Evolutionary conservation across 495 filamentous ascomycete species (phyloP).

Genomic region (Xylaria palmicola): DNA sequence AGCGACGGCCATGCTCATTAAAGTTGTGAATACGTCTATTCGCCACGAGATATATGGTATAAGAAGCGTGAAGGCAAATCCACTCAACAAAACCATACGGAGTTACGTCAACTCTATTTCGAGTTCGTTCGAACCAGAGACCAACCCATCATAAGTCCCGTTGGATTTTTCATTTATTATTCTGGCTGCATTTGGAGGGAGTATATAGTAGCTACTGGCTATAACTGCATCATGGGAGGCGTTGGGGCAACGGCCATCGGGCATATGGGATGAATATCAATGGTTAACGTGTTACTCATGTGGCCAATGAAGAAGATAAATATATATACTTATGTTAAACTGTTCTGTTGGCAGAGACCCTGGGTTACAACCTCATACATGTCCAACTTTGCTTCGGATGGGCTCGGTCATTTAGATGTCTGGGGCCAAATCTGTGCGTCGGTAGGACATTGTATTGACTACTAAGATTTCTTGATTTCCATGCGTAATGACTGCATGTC

Average conservation of each 20-base stretch:
- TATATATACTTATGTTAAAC: background rate
- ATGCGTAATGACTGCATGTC: background rate
- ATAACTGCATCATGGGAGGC: conserved; percentile 2
- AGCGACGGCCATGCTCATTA: conserved; percentile 25
- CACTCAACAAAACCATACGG: background rate
- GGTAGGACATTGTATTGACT: background rate
- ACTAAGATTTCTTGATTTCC: background rate
- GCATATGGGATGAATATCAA: background rate
- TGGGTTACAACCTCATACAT: background rate
- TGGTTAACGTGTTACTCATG: background rate
- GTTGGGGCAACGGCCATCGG: background rate
- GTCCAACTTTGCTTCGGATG: background rate
- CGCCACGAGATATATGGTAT: background rate
- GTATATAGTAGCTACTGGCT: background rate
- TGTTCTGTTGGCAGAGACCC: background rate
- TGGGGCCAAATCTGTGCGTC: background rate
- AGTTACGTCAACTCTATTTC: background rate
- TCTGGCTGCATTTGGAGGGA: background rate
- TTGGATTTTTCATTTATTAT: background rate
- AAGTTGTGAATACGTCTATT: background rate
- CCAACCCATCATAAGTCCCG: background rate
- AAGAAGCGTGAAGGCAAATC: background rate
- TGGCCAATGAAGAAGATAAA: background rate
- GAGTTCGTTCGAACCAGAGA: too few species aligned
- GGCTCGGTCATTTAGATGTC: background rate